Conservation (phyloP, 768 basidiomycete genomes). For the Naganishia randhawae region DNA sequence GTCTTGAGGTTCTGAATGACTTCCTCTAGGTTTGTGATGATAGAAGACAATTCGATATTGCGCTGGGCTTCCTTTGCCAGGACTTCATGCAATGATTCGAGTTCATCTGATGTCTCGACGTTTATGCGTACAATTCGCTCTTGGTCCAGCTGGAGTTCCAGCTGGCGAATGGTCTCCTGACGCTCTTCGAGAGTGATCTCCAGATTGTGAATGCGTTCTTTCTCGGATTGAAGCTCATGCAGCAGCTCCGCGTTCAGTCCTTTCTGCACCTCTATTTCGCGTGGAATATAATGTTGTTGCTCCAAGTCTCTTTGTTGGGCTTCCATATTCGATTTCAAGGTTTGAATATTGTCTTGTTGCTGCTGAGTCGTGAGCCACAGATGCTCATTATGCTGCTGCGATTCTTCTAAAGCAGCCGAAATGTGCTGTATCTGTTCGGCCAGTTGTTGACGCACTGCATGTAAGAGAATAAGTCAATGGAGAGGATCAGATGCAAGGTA, state of each 20-base stretch:
- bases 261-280: not conserved
- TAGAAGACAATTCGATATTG: not conserved
- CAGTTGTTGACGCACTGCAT: not conserved
- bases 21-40: not conserved
- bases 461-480: not conserved
- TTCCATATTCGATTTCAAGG: not conserved
- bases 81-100: not conserved
- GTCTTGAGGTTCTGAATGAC: not conserved
- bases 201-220: not conserved
- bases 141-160: not conserved
- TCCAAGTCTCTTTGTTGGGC: not conserved
- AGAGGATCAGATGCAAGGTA: too few relatives aligned
- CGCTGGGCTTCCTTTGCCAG: constrained; percentile 1
- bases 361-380: not conserved
- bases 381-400: not conserved
- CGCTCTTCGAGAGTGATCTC: not conserved
- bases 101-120: not conserved
- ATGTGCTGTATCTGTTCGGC: not conserved
- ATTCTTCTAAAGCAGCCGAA: not conserved
- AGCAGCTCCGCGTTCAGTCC: not conserved
- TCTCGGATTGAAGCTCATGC: not conserved
- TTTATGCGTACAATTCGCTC: not conserved
- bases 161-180: not conserved
- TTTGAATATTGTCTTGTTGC: not conserved
- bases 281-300: not conserved